Percentiles rank a stretch among this genome's conserved stretches.
phyloP scores from a whole-genome alignment of 306 rosid genomes.

The Gillenia trifoliata region DNA sequence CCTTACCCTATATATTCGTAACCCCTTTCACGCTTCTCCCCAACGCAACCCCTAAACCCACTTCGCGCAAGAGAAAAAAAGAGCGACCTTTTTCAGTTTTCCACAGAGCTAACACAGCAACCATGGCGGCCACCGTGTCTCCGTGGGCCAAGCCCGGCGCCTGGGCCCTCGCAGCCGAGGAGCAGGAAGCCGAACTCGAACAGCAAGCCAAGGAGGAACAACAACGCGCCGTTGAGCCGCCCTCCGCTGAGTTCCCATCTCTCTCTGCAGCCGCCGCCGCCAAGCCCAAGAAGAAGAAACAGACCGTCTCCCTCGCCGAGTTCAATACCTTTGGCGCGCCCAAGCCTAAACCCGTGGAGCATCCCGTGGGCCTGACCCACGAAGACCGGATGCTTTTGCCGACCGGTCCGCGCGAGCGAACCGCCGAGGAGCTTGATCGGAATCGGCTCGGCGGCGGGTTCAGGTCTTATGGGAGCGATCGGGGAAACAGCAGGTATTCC shows the following conservation, averaged over 20 bases:
- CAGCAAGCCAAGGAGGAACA: slow-evolving; percentile 28
- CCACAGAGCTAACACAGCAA: not conserved
- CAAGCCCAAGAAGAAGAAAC: slow-evolving; percentile 84
- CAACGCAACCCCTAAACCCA: slow-evolving; percentile 28
- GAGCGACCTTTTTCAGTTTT: not conserved
- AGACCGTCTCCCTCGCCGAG: slow-evolving; percentile 53
- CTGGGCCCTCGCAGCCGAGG: slow-evolving; percentile 86
- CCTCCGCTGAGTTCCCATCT: slow-evolving; percentile 72
- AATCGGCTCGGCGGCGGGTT: slow-evolving; percentile 62
- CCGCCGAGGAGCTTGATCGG: slow-evolving; percentile 78
- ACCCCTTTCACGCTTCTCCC: not conserved
- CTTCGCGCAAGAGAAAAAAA: not conserved
- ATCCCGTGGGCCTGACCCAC: slow-evolving; percentile 21
- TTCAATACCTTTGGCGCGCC: slow-evolving; percentile 46
- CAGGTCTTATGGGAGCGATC: slow-evolving; percentile 38
- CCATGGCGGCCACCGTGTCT: slow-evolving; percentile 89
- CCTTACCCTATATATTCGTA: not conserved
- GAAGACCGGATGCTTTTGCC: slow-evolving; percentile 63
- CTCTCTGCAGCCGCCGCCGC: slow-evolving; percentile 70
- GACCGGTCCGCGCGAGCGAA: slow-evolving; percentile 81
- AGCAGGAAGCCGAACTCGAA: slow-evolving; percentile 68
- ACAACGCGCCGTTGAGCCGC: slow-evolving; percentile 8
- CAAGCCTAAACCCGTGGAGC: slow-evolving; percentile 38
- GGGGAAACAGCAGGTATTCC: slow-evolving; percentile 16
- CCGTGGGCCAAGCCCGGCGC: slow-evolving; percentile 95